Conservation (phyloP, 139 green algal species). For the Closterium sp. region DNA sequence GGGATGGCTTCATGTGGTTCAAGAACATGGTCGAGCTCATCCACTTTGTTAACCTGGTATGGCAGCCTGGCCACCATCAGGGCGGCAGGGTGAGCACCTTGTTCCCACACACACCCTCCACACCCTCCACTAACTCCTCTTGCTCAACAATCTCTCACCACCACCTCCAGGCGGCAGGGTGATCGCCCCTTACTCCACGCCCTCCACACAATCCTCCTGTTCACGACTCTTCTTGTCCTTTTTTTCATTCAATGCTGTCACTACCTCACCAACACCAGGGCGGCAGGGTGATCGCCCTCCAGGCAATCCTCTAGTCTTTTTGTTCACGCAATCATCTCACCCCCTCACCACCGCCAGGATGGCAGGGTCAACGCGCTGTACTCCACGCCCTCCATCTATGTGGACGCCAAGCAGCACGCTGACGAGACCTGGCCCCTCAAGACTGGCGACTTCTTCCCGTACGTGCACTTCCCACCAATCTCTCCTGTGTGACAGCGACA, state of each 20-base stretch:
- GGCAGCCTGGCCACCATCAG: too few relatives aligned
- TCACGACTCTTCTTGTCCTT: too few relatives aligned
- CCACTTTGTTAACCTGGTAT: background rate
- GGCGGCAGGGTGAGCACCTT: too few relatives aligned
- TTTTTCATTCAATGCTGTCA: too few relatives aligned
- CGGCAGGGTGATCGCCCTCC: too few relatives aligned
- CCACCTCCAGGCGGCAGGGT: too few relatives aligned
- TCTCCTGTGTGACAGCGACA: background rate
- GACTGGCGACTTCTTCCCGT: conserved; percentile 85
- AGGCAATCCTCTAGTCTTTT: too few relatives aligned
- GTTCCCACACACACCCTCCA: too few relatives aligned
- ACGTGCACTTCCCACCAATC: background rate
- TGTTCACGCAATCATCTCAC: too few relatives aligned
- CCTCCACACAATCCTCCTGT: background rate
- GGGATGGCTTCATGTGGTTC: background rate
- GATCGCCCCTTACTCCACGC: background rate
- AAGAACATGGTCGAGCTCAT: background rate
- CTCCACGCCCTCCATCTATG: conserved; percentile 76
- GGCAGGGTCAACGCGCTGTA: conserved; percentile 80
- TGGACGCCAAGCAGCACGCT: conserved; percentile 68
- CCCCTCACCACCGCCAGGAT: conserved; percentile 48
- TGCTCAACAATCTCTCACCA: too few relatives aligned
- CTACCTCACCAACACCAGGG: too few relatives aligned
- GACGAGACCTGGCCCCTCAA: conserved; percentile 61
- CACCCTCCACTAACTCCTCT: too few relatives aligned